Base-by-base conservation (phyloP, 805 yeast genomes). In the Wickerhamomyces strasburgensis region DNA sequence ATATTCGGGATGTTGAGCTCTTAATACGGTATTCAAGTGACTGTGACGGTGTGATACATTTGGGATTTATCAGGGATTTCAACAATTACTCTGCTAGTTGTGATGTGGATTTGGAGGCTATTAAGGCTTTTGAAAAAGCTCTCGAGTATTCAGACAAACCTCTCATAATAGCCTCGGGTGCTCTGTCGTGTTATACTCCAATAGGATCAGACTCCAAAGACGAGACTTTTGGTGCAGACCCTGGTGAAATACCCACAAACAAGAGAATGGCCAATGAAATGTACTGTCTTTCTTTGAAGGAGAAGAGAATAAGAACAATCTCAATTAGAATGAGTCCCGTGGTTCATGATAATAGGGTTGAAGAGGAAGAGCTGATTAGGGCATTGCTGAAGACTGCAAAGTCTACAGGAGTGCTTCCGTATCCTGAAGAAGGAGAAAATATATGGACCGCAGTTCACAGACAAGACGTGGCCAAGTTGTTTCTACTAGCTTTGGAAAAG, bases 11-110 rank as follows among this genome's bases (percentile, higher is more conserved):
- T 29, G 19, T 52, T 3, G 65, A 62, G 0, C 27, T 47, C 2
- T 47, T 67, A 11, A 47, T 37, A 16, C 42, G 54, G 30, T 60
- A 48, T 5, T 58, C 64, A 10, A 18, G 37, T 6, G 50, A 48
- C 31, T 35, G 58, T 7, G 72, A 67, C 37, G 70, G 58, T 7
- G 59, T 61, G 11, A 33, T 64, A n/a, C 70, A 65, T 37, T 39
- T 62, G 28, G 72, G 60, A 1, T 65, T 57, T 42, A 42, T 50
- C 19, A 64, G 59, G 41, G 63, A 62, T 30, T 61, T 53, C 35
- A 14, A 36, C 5, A 43, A 53, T 6, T 46, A 41, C 29, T 44
- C 27, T 4, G 32, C 46, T 11, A 21, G 50, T 19, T 32, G 42
- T 16, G 38, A 42, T 16, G 30, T 49, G 25, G 70, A 65, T 29